phyloP scores from a whole-genome alignment of 148 eudicot species.

The Agrostemma githago region DNA sequence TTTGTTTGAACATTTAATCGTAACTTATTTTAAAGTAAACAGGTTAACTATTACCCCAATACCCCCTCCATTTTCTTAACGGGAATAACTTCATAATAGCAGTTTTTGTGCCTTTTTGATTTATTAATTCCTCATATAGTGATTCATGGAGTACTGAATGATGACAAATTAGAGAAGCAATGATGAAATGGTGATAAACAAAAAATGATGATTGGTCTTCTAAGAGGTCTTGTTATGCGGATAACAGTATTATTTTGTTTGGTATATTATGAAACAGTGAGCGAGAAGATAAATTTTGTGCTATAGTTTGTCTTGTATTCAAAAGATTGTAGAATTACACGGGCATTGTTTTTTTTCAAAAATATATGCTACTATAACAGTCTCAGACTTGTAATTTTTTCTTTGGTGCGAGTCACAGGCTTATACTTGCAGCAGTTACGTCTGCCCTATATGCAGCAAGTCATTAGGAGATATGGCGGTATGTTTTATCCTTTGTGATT shows the following conservation, averaged over 20 bases:
- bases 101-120: neutral
- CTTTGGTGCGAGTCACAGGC: slow-evolving; percentile 31
- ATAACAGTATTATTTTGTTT: too few relatives aligned
- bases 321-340: too few relatives aligned
- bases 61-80: neutral
- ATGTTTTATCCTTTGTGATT: slow-evolving; percentile 19
- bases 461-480: slow-evolving; percentile 97
- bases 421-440: slow-evolving; percentile 79
- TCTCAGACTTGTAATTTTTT: slow-evolving; percentile 4
- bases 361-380: neutral
- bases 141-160: too few relatives aligned
- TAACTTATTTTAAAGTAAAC: neutral
- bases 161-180: neutral
- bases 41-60: too few relatives aligned
- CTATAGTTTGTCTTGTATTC: neutral
- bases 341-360: neutral
- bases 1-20: neutral
- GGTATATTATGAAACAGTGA: neutral
- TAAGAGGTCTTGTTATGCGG: too few relatives aligned
- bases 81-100: neutral
- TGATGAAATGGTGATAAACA: neutral
- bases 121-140: neutral
- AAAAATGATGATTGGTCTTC: neutral
- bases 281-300: neutral
- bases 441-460: slow-evolving; percentile 93